Evolutionary conservation across 805 yeast genomes (phyloP), one percentile per base, ranked within the genome.

Genomic region (Clavispora phyllophila): DNA sequence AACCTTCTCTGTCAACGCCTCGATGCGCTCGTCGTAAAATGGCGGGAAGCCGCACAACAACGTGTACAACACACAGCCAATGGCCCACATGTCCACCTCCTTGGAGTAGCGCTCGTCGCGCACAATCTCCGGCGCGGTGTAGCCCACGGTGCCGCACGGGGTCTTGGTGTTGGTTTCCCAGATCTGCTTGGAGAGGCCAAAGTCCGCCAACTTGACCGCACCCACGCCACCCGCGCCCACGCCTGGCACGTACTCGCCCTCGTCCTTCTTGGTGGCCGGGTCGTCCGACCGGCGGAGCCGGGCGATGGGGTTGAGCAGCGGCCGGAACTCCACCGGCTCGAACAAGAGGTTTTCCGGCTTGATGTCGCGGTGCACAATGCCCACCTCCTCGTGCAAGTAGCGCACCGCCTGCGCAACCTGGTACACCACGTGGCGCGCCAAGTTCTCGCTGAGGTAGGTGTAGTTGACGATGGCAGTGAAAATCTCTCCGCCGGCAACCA

Each of bases 271-370:
- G 18, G 72, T 60, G 27, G 72, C 72, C 15, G 56, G 56, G 53
- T 81, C 86, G 54, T 82, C 88, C 0, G 82, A 74, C 40, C 63
- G 63, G 27, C 87, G 64, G 39, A 65, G 57, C 48, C 61, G 66
- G 9, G 67, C 42, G 33, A 67, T 47, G 2, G 69, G 70, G 40
- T 62, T 58, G 20, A 49, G 59, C 46, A 31, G 74, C 47, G 87
- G 84, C 5, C 65, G 57, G 42, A 68, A 64, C 9, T 73, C 72
- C 22, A 75, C 75, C 1, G 82, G 84, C 35, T 75, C 71, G 58
- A 82, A 86, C 33, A 85, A 63, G 36, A 85, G 63, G 58, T 85
- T 85, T 51, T 85, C 95, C 1, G 95, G 95, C 61, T 85, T 85
- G 55, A 85, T 84, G 41, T 85, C 95, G 34, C 95, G 67, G 60